Evolutionary conservation across 78 protist genomes (phyloP).

Genomic region (Parvularia atlantis): DNA sequence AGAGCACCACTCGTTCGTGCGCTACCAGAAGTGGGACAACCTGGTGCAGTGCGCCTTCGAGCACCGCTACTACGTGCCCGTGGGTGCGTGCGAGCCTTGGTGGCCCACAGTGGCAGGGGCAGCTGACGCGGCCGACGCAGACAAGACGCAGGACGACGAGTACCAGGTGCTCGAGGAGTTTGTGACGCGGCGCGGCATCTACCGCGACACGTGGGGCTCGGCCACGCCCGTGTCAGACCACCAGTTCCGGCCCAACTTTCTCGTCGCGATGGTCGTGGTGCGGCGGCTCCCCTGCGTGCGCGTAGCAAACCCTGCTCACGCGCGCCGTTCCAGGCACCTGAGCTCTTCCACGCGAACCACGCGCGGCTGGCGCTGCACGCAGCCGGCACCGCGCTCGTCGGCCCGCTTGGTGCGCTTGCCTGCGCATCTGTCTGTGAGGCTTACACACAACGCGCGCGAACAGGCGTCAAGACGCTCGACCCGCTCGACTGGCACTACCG

Average conservation of each 20-base stretch:
- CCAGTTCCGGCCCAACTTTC: conserved; percentile 77
- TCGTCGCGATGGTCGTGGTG: conserved; percentile 77
- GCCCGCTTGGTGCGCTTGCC: conserved; percentile 30
- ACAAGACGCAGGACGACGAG: background rate
- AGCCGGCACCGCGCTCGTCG: background rate
- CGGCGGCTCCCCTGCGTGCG: no score
- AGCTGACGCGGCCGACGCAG: background rate
- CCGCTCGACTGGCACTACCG: conserved; percentile 65
- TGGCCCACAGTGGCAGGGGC: background rate
- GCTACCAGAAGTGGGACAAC: conserved; percentile 48
- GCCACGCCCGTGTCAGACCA: conserved; percentile 30
- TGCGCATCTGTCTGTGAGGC: background rate
- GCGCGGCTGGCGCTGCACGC: background rate
- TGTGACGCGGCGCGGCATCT: conserved; percentile 66
- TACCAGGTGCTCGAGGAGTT: conserved; percentile 15
- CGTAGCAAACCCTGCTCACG: no score
- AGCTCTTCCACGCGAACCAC: conserved; percentile 1
- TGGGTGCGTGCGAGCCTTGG: conserved; percentile 12
- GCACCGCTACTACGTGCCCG: conserved; percentile 51
- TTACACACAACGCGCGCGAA: background rate
- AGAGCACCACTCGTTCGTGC: background rate
- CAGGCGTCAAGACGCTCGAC: background rate
- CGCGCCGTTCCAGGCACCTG: no score
- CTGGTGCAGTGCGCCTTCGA: conserved; percentile 40
- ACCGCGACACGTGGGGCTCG: conserved; percentile 55